These are phyloP conservation scores for Blastobotrys arbuscula DNA, from an alignment of 1,139 yeast species.

Conservation along the genomic window DNA sequence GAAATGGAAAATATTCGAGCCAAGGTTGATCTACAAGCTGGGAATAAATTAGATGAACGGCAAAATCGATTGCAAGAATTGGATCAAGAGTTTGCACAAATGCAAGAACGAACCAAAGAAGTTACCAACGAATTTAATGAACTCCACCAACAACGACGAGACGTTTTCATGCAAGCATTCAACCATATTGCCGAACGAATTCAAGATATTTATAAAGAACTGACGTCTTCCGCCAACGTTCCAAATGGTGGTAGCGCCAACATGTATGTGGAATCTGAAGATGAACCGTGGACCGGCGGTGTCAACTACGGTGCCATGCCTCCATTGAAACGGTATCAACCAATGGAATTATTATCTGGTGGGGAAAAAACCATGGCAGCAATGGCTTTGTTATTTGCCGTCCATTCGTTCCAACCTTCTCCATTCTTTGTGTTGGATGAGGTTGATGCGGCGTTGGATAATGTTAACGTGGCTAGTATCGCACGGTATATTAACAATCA, in stretches of 20 bases:
- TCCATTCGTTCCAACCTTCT: slow-evolving; percentile 86
- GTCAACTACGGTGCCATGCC: slow-evolving; percentile 94
- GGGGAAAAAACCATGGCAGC: slow-evolving; percentile 99
- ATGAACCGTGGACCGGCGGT: slow-evolving; percentile 75
- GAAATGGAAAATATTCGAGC: slow-evolving; percentile 65
- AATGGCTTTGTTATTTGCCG: slow-evolving; percentile 80
- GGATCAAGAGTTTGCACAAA: slow-evolving; percentile 59
- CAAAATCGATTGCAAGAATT: slow-evolving; percentile 54
- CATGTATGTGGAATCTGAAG: slow-evolving; percentile 79
- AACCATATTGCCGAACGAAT: slow-evolving; percentile 67
- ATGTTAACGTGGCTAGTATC: slow-evolving; percentile 76
- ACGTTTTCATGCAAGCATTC: slow-evolving; percentile 64
- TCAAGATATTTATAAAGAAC: slow-evolving; percentile 79
- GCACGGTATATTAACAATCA: slow-evolving; percentile 77
- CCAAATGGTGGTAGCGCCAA: slow-evolving; percentile 86
- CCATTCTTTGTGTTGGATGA: slow-evolving; percentile 96
- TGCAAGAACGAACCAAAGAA: slow-evolving; percentile 57
- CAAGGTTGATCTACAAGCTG: slow-evolving; percentile 58
- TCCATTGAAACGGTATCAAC: slow-evolving; percentile 88
- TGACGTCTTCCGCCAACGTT: slow-evolving; percentile 60
- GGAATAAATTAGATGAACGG: slow-evolving; percentile 68
- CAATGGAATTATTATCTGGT: slow-evolving; percentile 89
- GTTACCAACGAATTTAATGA: slow-evolving; percentile 53
- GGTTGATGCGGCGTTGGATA: slow-evolving; percentile 95
- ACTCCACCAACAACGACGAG: slow-evolving; percentile 55